Percentiles rank a stretch among this genome's conserved stretches.
Conservation (phyloP, 176 grass and related monocot genomes). For the Alloteropsis semialata region DNA sequence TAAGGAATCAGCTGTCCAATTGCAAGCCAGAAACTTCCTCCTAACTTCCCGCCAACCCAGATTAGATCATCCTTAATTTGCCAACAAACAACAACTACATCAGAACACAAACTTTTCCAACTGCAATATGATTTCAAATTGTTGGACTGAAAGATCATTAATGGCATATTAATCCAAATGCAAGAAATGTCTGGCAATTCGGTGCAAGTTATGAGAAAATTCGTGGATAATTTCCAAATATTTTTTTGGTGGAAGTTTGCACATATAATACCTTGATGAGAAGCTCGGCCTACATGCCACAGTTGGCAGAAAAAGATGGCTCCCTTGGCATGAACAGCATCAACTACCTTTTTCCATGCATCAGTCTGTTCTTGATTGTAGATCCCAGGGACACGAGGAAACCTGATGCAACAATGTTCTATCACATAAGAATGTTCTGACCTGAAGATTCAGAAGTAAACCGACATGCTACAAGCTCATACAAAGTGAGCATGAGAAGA, state of each 20-base stretch:
- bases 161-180: neutral
- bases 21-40: neutral
- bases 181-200: neutral
- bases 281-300: slow-evolving; percentile 97
- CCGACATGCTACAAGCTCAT: slow-evolving; percentile 7
- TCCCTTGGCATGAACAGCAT: slow-evolving; percentile 91
- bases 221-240: neutral
- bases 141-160: neutral
- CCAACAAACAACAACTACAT: neutral
- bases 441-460: neutral
- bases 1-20: neutral
- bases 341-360: slow-evolving; percentile 93
- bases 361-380: slow-evolving; percentile 81
- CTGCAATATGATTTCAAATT: neutral
- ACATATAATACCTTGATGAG: slow-evolving; percentile 61
- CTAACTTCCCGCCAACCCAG: neutral
- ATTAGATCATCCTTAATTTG: neutral
- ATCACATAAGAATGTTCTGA: neutral
- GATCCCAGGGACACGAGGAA: slow-evolving; percentile 89
- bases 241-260: neutral
- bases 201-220: slow-evolving; percentile 14
- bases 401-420: slow-evolving; percentile 48
- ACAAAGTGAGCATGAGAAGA: neutral
- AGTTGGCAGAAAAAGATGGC: slow-evolving; percentile 90
- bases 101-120: neutral